Evolutionary conservation across 2,329 filamentous ascomycete genomes (phyloP).

Genomic region (Apiospora marii): DNA sequence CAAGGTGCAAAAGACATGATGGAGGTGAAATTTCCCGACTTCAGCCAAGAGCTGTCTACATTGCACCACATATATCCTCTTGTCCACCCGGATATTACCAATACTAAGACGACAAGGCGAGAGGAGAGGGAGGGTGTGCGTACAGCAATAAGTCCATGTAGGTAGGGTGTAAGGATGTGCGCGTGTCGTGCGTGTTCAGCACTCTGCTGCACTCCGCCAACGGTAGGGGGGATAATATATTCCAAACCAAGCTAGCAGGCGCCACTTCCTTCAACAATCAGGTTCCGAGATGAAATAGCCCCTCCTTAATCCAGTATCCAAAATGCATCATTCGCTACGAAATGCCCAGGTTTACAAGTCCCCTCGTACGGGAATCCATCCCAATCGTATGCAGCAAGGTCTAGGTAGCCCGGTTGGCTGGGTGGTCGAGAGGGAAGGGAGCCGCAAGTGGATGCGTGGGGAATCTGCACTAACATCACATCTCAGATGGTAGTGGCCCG

Average conservation of each 20-base stretch:
- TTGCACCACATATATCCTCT: background rate
- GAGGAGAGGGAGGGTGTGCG: background rate
- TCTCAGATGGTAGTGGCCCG: background rate
- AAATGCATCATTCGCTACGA: background rate
- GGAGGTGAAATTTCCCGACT: background rate
- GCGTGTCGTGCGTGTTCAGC: background rate
- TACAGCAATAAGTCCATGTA: background rate
- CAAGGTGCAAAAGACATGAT: background rate
- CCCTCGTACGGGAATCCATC: background rate
- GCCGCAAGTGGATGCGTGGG: conserved; percentile 7
- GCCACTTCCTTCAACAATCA: background rate
- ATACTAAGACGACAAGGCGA: background rate
- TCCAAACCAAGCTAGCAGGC: conserved; percentile 17
- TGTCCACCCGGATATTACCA: background rate
- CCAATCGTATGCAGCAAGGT: background rate
- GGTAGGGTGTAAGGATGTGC: background rate
- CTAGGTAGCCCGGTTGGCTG: background rate
- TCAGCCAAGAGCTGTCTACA: background rate
- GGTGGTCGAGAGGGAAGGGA: background rate
- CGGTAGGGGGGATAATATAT: background rate
- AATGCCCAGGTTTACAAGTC: background rate
- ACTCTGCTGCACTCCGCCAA: background rate
- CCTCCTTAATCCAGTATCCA: background rate
- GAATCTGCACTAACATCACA: background rate
- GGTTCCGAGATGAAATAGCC: background rate